Conservation (phyloP, 192 early-diverging fungal genomes). For the Backusella liffmaniae region DNA sequence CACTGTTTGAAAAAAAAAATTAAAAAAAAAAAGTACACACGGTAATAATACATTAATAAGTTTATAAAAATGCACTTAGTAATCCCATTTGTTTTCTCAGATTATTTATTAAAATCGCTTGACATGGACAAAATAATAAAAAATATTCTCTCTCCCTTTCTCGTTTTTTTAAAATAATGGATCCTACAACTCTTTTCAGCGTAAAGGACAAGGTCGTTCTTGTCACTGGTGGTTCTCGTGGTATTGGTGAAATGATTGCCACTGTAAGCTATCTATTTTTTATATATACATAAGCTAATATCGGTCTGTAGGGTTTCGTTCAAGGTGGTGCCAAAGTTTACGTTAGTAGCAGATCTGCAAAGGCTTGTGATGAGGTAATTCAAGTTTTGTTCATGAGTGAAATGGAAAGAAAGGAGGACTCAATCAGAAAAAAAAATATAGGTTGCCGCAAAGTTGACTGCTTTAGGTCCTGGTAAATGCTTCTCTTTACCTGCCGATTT, state of each 20-base stretch:
- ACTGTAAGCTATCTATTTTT: constrained; percentile 14
- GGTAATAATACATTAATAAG: background rate
- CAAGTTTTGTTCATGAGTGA: no score
- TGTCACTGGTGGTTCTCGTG: constrained; percentile 77
- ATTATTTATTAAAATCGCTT: background rate
- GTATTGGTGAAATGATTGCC: constrained; percentile 60
- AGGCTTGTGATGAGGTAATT: constrained; percentile 53
- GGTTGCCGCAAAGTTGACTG: constrained; percentile 62
- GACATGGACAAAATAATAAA: background rate
- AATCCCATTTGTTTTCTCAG: background rate
- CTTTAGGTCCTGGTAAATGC: constrained; percentile 63
- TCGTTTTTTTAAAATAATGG: background rate
- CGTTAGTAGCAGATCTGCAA: constrained; percentile 77
- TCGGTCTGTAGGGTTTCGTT: constrained; percentile 59
- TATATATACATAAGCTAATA: no score
- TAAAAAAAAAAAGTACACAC: background rate
- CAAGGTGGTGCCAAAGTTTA: constrained; percentile 93
- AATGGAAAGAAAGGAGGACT: no score
- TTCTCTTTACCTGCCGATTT: constrained; percentile 71
- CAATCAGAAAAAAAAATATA: background rate
- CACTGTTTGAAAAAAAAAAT: background rate
- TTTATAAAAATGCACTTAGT: background rate
- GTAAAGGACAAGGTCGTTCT: constrained; percentile 54
- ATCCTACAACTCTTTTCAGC: constrained; percentile 14
- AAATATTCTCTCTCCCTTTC: background rate